These are phyloP conservation scores for Viola pubescens DNA, from an alignment of 441 rosid genomes.

Conservation along the genomic window DNA sequence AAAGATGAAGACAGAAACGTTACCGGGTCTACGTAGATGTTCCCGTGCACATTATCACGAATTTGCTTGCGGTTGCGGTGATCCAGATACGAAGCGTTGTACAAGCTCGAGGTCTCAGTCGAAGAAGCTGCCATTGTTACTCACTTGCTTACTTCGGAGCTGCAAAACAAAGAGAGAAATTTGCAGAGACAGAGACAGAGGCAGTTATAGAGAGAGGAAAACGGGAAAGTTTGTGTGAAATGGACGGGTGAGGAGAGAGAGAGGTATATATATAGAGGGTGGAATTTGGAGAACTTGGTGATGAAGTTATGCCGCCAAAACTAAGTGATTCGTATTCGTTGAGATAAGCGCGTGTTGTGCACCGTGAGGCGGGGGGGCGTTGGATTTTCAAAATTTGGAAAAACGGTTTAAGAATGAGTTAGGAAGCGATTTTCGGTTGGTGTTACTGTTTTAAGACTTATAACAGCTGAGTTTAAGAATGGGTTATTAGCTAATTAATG, in stretches of 20 bases:
- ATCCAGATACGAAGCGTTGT: conserved; percentile 20
- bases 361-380: too few relatives aligned
- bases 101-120: background rate
- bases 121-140: conserved; percentile 9
- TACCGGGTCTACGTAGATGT: conserved; percentile 62
- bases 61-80: conserved; percentile 43
- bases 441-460: too few relatives aligned
- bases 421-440: too few relatives aligned
- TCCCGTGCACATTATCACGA: conserved; percentile 65
- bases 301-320: conserved; percentile 33
- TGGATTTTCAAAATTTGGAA: too few relatives aligned
- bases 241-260: conserved; percentile 2
- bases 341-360: conserved; percentile 9
- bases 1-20: background rate
- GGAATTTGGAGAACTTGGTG: conserved; percentile 3
- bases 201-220: background rate
- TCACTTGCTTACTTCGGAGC: conserved; percentile 10
- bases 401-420: too few relatives aligned
- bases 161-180: background rate
- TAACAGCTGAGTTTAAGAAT: too few relatives aligned
- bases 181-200: background rate
- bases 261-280: background rate
- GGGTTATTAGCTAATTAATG: too few relatives aligned
- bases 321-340: background rate
- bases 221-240: background rate